Evolutionary conservation across 2,329 filamentous ascomycete species (phyloP), one percentile per base, ranked within the genome.

Genomic region (Alternaria metachromatica): DNA sequence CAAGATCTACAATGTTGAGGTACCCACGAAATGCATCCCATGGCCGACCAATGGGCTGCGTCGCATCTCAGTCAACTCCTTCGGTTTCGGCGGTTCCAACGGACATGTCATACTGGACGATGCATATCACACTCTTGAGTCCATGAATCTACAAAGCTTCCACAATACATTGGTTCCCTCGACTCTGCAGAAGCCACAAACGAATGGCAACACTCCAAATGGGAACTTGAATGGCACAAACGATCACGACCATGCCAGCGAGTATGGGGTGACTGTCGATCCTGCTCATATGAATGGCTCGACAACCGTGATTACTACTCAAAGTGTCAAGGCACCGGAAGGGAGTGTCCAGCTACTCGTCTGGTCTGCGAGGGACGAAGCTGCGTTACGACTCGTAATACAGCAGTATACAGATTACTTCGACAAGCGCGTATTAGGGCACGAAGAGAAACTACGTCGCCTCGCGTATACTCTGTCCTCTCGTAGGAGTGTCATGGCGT

Each of bases 1-100:
- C 12, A 45, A 62, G 3, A 20, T 30, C 7, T 37, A 37, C 8
- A 66, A 62, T 13, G 41, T 70, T 12, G 50, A 44, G 18, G 43
- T 49, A 49, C 46, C 46, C 8, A 49, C 7, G 8, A 26, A 20
- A 25, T 26, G 21, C 21, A 26, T 49, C 10, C 13, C 46, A 15
- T 49, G 21, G 13, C 46, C 46, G n/a, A 49, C 10, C 15, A 13
- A 21, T 7, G 46, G 46, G 21, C 15, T 49, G 21, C 46, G 46
- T 23, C 46, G 46, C n/a, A 20, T 49, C 46, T 25, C 21, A n/a
- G 46, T 49, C 13, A 49, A 49, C 25, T 23, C 21, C 4, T 49
- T 49, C 21, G 46, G 46, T 4, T 49, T 49, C 7, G 46, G 21
- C 18, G 46, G 46, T 26, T 25, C 46, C 23, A 49, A 49, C 9